Conservation (phyloP, 2,329 filamentous ascomycete genomes). For the Juglanconis sp. region DNA sequence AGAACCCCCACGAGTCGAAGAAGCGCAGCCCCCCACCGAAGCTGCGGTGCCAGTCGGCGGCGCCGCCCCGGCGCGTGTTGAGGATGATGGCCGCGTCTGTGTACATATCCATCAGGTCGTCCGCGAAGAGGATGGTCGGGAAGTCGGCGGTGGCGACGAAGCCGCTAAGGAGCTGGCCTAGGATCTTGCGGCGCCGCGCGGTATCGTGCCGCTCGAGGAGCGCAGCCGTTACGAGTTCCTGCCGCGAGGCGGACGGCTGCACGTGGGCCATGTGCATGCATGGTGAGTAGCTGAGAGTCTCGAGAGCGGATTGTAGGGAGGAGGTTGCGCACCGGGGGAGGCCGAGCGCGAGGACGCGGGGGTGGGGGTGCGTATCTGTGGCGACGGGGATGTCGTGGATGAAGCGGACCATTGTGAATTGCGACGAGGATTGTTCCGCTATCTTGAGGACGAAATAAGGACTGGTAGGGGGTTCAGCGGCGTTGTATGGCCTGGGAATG, state of each 20-base stretch:
- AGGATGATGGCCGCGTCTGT: slow-evolving; percentile 32
- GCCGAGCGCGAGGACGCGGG: slow-evolving; percentile 19
- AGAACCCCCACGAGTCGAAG: slow-evolving; percentile 16
- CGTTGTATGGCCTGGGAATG: too few relatives aligned
- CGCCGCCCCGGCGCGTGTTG: slow-evolving; percentile 22
- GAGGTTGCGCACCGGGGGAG: slow-evolving; percentile 35
- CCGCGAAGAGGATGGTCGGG: slow-evolving; percentile 30
- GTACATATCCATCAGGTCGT: slow-evolving; percentile 38
- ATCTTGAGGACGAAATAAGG: not conserved
- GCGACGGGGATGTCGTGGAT: slow-evolving; percentile 10
- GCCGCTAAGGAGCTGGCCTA: slow-evolving; percentile 29
- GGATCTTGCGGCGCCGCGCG: slow-evolving; percentile 26
- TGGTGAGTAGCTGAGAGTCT: slow-evolving; percentile 27
- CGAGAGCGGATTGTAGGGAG: slow-evolving; percentile 33
- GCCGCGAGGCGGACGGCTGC: slow-evolving; percentile 21
- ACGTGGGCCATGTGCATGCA: slow-evolving; percentile 31
- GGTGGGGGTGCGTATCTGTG: not conserved
- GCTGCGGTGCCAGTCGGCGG: slow-evolving; percentile 4
- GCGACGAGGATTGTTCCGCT: not conserved
- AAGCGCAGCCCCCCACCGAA: slow-evolving; percentile 15
- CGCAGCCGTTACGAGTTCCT: slow-evolving; percentile 26
- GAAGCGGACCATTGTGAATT: slow-evolving; percentile 12
- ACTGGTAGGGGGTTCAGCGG: too few relatives aligned
- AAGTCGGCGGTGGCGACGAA: slow-evolving; percentile 28
- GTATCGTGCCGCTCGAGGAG: slow-evolving; percentile 25